Evolutionary conservation across 306 rosid genomes (phyloP).

Genomic region (Rosa rugosa): DNA sequence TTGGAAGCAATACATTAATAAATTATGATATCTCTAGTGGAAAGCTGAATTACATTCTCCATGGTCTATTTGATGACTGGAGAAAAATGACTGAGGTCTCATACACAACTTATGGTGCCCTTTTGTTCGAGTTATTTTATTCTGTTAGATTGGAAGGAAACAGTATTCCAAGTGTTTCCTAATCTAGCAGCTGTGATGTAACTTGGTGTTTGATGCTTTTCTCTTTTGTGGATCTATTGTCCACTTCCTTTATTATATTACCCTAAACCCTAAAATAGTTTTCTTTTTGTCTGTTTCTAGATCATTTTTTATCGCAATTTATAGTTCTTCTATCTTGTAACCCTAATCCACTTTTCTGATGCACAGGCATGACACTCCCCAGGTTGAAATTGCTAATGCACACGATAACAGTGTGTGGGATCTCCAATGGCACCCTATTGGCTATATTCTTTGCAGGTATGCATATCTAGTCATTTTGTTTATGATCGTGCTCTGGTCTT

Average conservation of each 20-base stretch:
- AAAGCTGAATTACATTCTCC: neutral
- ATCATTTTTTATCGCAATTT: neutral
- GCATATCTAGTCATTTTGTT: slow-evolving; percentile 19
- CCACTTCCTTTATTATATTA: neutral
- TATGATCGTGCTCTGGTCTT: slow-evolving; percentile 16
- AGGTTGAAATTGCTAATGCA: slow-evolving; percentile 80
- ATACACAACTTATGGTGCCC: neutral
- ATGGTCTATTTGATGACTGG: neutral
- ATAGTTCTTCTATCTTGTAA: slow-evolving; percentile 24
- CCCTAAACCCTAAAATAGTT: neutral
- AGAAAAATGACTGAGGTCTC: neutral
- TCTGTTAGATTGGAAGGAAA: neutral
- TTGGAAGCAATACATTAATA: neutral
- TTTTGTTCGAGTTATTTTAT: neutral
- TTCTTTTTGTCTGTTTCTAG: neutral
- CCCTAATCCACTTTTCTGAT: slow-evolving; percentile 25
- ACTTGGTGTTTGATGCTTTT: neutral
- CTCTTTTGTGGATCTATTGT: neutral
- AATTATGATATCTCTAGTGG: neutral
- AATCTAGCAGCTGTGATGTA: neutral
- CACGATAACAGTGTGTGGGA: slow-evolving; percentile 98
- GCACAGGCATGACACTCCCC: slow-evolving; percentile 92
- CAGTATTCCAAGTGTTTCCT: neutral
- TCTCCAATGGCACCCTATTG: slow-evolving; percentile 99
- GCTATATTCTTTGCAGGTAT: slow-evolving; percentile 98